phyloP scores from a whole-genome alignment of 78 protist species.

The Bodo saltans region DNA sequence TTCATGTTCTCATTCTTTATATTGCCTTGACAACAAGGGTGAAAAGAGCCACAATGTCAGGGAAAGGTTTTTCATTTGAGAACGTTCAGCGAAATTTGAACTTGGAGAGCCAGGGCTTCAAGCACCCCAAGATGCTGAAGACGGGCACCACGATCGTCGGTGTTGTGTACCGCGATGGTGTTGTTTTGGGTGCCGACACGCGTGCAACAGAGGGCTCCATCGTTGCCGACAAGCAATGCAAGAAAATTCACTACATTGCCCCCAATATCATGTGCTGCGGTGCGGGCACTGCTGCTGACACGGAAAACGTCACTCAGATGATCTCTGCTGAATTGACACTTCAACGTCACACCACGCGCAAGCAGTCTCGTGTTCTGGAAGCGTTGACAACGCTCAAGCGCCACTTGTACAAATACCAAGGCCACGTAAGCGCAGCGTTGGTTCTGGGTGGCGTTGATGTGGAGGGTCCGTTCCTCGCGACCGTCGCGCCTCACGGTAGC shows the following conservation, averaged over 20 bases:
- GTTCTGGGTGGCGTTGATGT: slow-evolving; percentile 96
- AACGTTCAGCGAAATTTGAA: slow-evolving; percentile 40
- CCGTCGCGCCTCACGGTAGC: slow-evolving; percentile 91
- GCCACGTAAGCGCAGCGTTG: slow-evolving; percentile 93
- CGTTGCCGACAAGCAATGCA: slow-evolving; percentile 98
- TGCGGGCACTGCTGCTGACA: slow-evolving; percentile 99
- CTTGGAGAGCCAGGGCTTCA: slow-evolving; percentile 49
- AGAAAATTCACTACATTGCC: slow-evolving; percentile 97
- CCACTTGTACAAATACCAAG: slow-evolving; percentile 80
- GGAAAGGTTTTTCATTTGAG: slow-evolving; percentile 24
- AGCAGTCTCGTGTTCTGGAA: slow-evolving; percentile 78
- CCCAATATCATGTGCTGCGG: slow-evolving; percentile 97
- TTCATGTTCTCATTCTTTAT: no score
- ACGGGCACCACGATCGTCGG: slow-evolving; percentile 99
- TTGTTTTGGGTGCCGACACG: slow-evolving; percentile 98
- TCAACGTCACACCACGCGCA: slow-evolving; percentile 70
- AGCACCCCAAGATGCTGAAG: slow-evolving; percentile 70
- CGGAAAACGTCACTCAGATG: slow-evolving; percentile 63
- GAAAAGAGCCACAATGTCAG: no score
- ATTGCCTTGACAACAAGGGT: no score
- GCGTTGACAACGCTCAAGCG: slow-evolving; percentile 87
- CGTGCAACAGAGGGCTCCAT: slow-evolving; percentile 94
- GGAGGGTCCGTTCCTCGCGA: slow-evolving; percentile 82
- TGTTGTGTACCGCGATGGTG: slow-evolving; percentile 86
- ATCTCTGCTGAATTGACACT: slow-evolving; percentile 59